These are phyloP conservation scores for Prillingera fragicola DNA, from an alignment of 1,284 basidiomycete genomes.

Conservation along the genomic window DNA sequence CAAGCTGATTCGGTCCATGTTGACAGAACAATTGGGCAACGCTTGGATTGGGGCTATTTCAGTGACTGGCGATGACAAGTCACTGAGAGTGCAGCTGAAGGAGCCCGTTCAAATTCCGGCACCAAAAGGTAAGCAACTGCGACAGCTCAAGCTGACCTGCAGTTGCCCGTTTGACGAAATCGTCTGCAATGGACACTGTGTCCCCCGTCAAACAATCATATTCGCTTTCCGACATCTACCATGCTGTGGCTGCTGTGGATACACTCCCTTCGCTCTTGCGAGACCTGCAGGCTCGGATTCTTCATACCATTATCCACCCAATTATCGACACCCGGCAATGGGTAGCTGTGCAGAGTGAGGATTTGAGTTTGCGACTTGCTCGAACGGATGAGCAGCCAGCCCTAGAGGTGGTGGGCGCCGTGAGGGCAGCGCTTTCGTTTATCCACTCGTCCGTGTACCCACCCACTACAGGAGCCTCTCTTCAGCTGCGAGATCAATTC, in stretches of 20 bases:
- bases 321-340: background rate
- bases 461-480: background rate
- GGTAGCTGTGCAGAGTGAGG: too few relatives aligned
- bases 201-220: conserved; percentile 9
- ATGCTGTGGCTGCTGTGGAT: conserved; percentile 12
- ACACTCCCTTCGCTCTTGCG: conserved; percentile 13
- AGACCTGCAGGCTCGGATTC: conserved; percentile 16
- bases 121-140: background rate
- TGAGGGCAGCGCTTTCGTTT: conserved; percentile 21
- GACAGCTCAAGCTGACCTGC: background rate
- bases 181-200: background rate
- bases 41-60: conserved; percentile 22
- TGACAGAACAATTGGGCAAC: conserved; percentile 15
- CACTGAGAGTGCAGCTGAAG: background rate
- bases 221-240: conserved; percentile 17
- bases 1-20: background rate
- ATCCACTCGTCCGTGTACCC: conserved; percentile 14
- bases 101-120: background rate
- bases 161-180: background rate
- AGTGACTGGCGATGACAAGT: background rate
- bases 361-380: background rate
- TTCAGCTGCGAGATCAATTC: conserved; percentile 22
- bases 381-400: background rate
- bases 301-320: conserved; percentile 7
- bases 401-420: conserved; percentile 11